A percentile compares a stretch with the other conserved stretches of the same genome.
Conservation (phyloP, 1,284 basidiomycete species). For the Cryptococcus sp. region DNA sequence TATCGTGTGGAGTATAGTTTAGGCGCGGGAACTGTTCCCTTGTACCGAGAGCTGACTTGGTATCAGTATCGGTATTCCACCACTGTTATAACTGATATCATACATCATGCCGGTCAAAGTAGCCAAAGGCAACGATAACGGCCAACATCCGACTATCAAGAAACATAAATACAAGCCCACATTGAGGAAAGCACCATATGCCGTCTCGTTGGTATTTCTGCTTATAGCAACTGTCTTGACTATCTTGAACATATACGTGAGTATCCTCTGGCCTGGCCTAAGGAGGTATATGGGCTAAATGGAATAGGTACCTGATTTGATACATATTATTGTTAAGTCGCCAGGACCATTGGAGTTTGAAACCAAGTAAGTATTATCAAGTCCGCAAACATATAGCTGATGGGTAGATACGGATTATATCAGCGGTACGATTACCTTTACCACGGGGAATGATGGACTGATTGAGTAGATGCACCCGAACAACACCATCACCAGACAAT, state of each 20-base stretch:
- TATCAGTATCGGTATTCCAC: no score
- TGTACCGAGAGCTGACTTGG: no score
- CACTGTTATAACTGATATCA: no score
- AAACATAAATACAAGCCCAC: conserved; percentile 30
- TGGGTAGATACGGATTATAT: conserved; percentile 44
- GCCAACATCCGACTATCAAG: conserved; percentile 8
- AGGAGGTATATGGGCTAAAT: background rate
- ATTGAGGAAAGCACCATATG: conserved; percentile 44
- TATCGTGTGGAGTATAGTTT: no score
- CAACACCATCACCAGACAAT: conserved; percentile 15
- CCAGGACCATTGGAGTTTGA: conserved; percentile 43
- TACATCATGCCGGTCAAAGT: conserved; percentile 3
- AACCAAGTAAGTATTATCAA: conserved; percentile 33
- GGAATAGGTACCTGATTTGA: conserved; percentile 35
- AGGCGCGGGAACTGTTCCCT: no score
- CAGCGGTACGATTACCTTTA: conserved; percentile 20
- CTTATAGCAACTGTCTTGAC: conserved; percentile 41
- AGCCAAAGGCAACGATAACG: conserved; percentile 1
- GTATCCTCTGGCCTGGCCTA: conserved; percentile 2
- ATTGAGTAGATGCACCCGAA: conserved; percentile 43
- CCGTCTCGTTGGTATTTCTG: conserved; percentile 40
- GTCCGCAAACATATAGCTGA: background rate
- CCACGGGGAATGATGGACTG: no score
- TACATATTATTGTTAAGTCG: conserved; percentile 31
- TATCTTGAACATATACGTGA: conserved; percentile 42